Percentiles rank a stretch among this genome's conserved stretches.
Evolutionary conservation across 768 basidiomycete genomes (phyloP).

Genomic region (Hortiboletus campestris): DNA sequence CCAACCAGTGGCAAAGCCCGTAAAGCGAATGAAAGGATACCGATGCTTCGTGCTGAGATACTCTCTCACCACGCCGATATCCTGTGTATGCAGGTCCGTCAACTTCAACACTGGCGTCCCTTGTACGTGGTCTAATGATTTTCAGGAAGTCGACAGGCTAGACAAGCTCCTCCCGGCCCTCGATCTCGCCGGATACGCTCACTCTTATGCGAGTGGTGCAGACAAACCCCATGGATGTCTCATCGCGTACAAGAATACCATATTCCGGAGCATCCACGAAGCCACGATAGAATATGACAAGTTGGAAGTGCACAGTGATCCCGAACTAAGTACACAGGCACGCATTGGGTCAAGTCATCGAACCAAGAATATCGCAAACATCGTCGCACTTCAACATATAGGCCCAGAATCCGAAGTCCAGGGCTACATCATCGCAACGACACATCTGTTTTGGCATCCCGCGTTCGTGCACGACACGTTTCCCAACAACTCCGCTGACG

Average conservation of each 20-base stretch:
- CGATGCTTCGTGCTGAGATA: constrained; percentile 79
- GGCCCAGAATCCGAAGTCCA: constrained; percentile 30
- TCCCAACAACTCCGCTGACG: not conserved
- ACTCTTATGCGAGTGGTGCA: constrained; percentile 66
- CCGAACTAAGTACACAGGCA: constrained; percentile 27
- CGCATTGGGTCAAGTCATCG: constrained; percentile 58
- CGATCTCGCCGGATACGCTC: constrained; percentile 59
- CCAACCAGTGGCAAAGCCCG: constrained; percentile 79
- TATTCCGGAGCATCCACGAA: constrained; percentile 47
- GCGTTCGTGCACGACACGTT: constrained; percentile 43
- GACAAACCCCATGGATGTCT: constrained; percentile 85
- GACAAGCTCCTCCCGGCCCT: constrained; percentile 70
- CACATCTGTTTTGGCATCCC: constrained; percentile 96
- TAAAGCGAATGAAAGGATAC: constrained; percentile 67
- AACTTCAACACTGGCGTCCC: not conserved
- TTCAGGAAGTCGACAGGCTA: constrained; percentile 84
- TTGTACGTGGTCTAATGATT: not conserved
- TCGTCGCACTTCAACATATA: constrained; percentile 61
- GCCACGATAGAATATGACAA: constrained; percentile 68
- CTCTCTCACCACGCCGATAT: constrained; percentile 71
- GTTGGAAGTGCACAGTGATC: constrained; percentile 46
- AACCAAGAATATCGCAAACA: constrained; percentile 78
- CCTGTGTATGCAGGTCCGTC: constrained; percentile 77
- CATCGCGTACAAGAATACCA: constrained; percentile 61
- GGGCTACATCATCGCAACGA: constrained; percentile 80